These are phyloP conservation scores for Cutaneotrichosporon sp. DNA, from an alignment of 1,284 basidiomycete genomes.

Conservation along the genomic window DNA sequence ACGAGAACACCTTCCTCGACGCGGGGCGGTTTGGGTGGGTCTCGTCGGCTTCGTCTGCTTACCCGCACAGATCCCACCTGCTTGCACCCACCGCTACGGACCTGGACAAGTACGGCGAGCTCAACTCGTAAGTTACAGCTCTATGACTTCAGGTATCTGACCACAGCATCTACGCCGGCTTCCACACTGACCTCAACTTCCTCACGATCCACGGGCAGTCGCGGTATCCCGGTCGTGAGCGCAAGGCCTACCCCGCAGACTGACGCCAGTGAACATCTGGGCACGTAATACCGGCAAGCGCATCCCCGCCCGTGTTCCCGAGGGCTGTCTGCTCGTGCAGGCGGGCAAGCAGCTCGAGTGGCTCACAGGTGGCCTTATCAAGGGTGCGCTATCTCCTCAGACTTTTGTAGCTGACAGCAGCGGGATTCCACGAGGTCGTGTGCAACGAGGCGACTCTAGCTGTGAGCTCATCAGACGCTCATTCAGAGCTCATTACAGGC, in stretches of 20 bases:
- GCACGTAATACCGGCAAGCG: conserved; percentile 83
- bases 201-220: conserved; percentile 83
- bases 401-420: conserved; percentile 22
- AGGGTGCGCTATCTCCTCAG: conserved; percentile 50
- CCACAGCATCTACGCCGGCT: conserved; percentile 77
- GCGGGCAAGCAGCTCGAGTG: conserved; percentile 90
- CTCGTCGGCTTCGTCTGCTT: too few relatives aligned
- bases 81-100: conserved; percentile 88
- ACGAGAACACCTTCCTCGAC: conserved; percentile 61
- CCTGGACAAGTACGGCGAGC: conserved; percentile 66
- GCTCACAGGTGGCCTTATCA: conserved; percentile 75
- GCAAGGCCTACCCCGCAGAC: not conserved
- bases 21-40: conserved; percentile 74
- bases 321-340: conserved; percentile 60
- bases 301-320: conserved; percentile 72
- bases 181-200: conserved; percentile 60
- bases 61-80: conserved; percentile 77
- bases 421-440: conserved; percentile 88
- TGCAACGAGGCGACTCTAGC: conserved; percentile 71
- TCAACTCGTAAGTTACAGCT: conserved; percentile 47
- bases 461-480: conserved; percentile 48
- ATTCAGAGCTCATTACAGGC: conserved; percentile 52
- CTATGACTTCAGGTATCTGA: not conserved
- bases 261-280: conserved; percentile 63
- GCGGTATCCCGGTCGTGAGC: conserved; percentile 43